Conservation (phyloP, 306 rosid genomes). For the Dicorynia guianensis region DNA sequence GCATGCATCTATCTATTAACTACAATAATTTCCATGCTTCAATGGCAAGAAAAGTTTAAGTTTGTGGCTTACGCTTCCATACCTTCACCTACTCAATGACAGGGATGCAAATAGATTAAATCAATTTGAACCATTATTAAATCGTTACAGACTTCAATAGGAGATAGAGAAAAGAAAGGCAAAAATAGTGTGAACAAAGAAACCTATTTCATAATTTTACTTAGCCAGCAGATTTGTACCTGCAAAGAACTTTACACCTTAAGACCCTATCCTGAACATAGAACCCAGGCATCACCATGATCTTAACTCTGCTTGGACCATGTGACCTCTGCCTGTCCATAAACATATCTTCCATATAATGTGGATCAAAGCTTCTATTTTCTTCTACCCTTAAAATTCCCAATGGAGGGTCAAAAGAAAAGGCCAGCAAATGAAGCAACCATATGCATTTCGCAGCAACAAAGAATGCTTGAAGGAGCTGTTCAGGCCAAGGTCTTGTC, state of each 20-base stretch:
- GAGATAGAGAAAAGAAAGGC: neutral
- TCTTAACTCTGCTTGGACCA: constrained; percentile 78
- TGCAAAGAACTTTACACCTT: constrained; percentile 94
- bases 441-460: constrained; percentile 91
- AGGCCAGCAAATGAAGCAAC: constrained; percentile 94
- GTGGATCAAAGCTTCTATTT: constrained; percentile 72
- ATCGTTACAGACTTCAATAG: constrained; percentile 35
- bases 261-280: constrained; percentile 79
- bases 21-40: neutral
- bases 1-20: too few species aligned
- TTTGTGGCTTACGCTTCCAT: neutral
- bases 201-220: constrained; percentile 17
- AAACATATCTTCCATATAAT: constrained; percentile 91
- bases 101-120: constrained; percentile 26
- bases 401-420: constrained; percentile 80
- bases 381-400: constrained; percentile 89
- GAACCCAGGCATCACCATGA: constrained; percentile 97
- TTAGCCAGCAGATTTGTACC: constrained; percentile 70
- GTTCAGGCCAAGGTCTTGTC: constrained; percentile 91
- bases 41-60: neutral
- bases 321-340: constrained; percentile 68
- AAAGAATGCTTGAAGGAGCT: constrained; percentile 92
- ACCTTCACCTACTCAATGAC: constrained; percentile 15
- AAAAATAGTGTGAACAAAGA: constrained; percentile 23
- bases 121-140: constrained; percentile 22